Conservation (phyloP, 805 yeast genomes). For the Priceomyces carsonii region DNA sequence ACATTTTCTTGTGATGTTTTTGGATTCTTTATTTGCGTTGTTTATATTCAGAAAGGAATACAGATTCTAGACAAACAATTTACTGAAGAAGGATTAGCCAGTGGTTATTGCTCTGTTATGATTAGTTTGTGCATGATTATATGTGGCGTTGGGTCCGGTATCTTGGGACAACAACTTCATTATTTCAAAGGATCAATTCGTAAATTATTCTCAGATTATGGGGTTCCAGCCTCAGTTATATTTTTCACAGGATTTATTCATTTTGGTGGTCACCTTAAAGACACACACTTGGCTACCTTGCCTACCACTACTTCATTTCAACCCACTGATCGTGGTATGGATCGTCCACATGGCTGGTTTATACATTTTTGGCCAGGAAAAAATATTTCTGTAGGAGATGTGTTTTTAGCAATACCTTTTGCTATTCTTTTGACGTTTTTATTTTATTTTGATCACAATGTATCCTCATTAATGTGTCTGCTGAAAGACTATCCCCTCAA, state of each 20-base stretch:
- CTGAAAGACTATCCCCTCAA: conserved; percentile 73
- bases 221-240: conserved; percentile 78
- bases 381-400: conserved; percentile 64
- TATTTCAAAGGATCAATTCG: conserved; percentile 62
- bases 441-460: conserved; percentile 94
- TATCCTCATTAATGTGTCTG: conserved; percentile 91
- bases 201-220: conserved; percentile 79
- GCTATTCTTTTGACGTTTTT: conserved; percentile 80
- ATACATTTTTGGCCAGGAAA: conserved; percentile 66
- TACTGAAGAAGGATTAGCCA: conserved; percentile 26
- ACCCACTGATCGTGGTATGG: conserved; percentile 55
- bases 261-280: conserved; percentile 76
- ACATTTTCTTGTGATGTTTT: conserved; percentile 88
- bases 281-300: conserved; percentile 57
- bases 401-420: conserved; percentile 91
- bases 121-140: conserved; percentile 74
- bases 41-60: conserved; percentile 88
- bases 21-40: conserved; percentile 86
- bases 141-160: conserved; percentile 63
- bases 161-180: conserved; percentile 62
- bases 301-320: conserved; percentile 72
- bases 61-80: conserved; percentile 80
- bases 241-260: conserved; percentile 93
- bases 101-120: conserved; percentile 75
- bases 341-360: conserved; percentile 68